phyloP scores from a whole-genome alignment of 176 grass and related monocot genomes.

The Poa pratensis region DNA sequence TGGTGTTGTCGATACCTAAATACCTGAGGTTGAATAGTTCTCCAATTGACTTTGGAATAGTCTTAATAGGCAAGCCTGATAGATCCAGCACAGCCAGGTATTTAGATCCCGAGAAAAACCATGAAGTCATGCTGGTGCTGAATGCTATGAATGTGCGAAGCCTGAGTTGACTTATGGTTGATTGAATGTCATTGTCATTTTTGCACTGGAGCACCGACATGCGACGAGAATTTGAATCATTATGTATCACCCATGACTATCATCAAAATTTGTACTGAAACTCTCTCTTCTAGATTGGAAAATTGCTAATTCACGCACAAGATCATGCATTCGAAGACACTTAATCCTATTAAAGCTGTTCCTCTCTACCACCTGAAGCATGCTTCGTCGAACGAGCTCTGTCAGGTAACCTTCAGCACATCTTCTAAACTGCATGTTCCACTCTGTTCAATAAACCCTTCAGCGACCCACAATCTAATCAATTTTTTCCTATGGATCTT shows the following conservation, averaged over 20 bases:
- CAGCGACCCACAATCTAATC: slow-evolving; percentile 54
- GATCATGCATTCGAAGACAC: slow-evolving; percentile 54
- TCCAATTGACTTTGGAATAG: slow-evolving; percentile 36
- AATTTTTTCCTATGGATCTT: slow-evolving; percentile 32
- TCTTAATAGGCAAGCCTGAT: slow-evolving; percentile 29
- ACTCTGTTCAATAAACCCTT: slow-evolving; percentile 57
- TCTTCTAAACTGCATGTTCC: slow-evolving; percentile 56
- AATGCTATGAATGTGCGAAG: slow-evolving; percentile 53
- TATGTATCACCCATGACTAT: background rate
- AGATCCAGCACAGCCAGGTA: slow-evolving; percentile 55
- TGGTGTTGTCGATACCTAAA: slow-evolving; percentile 40
- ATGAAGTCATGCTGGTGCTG: background rate
- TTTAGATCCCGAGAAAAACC: slow-evolving; percentile 11
- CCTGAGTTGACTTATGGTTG: background rate
- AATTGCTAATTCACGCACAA: slow-evolving; percentile 54
- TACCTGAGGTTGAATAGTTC: slow-evolving; percentile 57
- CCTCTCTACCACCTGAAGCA: slow-evolving; percentile 48
- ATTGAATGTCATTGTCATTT: background rate
- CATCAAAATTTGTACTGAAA: slow-evolving; percentile 26
- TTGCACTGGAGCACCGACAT: slow-evolving; percentile 29
- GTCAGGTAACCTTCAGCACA: slow-evolving; percentile 45
- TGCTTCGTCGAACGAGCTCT: slow-evolving; percentile 42
- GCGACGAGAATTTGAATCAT: background rate
- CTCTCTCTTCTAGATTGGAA: slow-evolving; percentile 25
- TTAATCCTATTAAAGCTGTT: slow-evolving; percentile 46